Base-by-base conservation (phyloP, 176 grass and related monocot species). In the Areca catechu region DNA sequence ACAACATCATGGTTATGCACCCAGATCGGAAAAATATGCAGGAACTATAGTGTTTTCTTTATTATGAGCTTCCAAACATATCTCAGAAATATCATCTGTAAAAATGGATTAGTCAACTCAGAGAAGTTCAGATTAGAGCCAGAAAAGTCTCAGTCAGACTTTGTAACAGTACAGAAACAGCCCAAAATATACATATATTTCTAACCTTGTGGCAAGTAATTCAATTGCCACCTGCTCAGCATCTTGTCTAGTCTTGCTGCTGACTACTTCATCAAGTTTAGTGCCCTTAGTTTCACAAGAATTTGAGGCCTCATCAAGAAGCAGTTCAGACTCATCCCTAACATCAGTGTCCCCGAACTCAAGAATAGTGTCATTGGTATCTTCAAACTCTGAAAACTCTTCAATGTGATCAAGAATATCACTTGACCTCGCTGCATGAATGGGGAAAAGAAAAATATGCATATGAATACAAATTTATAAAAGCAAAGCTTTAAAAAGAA, bases 151-250 rank as follows among this genome's bases (percentile, higher is more conserved):
- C 5, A 58, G 58, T 52, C 56, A 54, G 48, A 51, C 17, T 60
- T 76, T 4, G 21, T 47, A 68, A 15, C 18, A 61, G 6, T 25
- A 51, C 56, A 60, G 34, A 43, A 43, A 12, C 34, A 43, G 34
- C 14, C 34, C 10, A 43, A 43, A 43, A 43, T 43, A 43, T 12
- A 43, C 7, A 43, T 43, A 43, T 43, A 49, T 43, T 18, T 15
- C 56, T 53, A 29, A 86, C 89, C 85, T 95, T 37, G 19, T 19
- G 50, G 90, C 79, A 76, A 95, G 90, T 65, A 95, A 80, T 52
- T 86, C 75, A 57, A 95, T 70, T 15, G 85, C 90, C 53, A 75
- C 43, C 23, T 95, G 72, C 58, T 82, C 73, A 65, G 61, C 89
- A 67, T 85, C 85, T 22, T 58, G 60, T 43, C 34, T 67, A 55